A percentile compares a stretch with the other conserved stretches of the same genome.
These are phyloP conservation scores for Apiotrichum gracile DNA, from an alignment of 1,284 basidiomycete species.

Conservation along the genomic window DNA sequence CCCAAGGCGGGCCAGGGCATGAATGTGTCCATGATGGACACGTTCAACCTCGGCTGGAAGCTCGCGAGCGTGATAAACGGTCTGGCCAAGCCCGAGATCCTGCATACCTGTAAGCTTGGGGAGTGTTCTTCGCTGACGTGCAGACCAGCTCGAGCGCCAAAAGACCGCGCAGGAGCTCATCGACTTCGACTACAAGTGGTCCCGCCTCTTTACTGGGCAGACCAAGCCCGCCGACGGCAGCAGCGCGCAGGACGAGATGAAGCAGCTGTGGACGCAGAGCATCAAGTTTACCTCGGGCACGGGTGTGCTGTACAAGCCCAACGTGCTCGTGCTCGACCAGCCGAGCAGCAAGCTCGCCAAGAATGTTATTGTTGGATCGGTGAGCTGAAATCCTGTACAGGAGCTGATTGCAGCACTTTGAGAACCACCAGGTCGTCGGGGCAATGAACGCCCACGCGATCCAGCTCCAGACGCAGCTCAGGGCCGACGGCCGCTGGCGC, in stretches of 20 bases:
- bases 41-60: slow-evolving; percentile 52
- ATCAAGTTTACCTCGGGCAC: slow-evolving; percentile 22
- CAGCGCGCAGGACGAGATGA: slow-evolving; percentile 7
- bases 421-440: slow-evolving; percentile 50
- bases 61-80: slow-evolving; percentile 52
- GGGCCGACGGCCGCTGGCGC: slow-evolving; percentile 66
- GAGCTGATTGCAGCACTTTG: slow-evolving; percentile 38
- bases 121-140: neutral
- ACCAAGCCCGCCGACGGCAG: slow-evolving; percentile 47
- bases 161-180: slow-evolving; percentile 59
- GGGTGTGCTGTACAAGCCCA: slow-evolving; percentile 44
- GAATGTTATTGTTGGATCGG: slow-evolving; percentile 53
- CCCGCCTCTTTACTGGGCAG: slow-evolving; percentile 69
- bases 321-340: slow-evolving; percentile 9
- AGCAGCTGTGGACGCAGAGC: slow-evolving; percentile 11
- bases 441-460: slow-evolving; percentile 59
- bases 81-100: slow-evolving; percentile 59
- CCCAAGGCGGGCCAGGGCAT: slow-evolving; percentile 40
- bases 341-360: slow-evolving; percentile 1
- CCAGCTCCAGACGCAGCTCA: slow-evolving; percentile 64
- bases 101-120: slow-evolving; percentile 53
- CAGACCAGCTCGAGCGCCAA: slow-evolving; percentile 18
- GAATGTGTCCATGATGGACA: slow-evolving; percentile 35
- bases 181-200: slow-evolving; percentile 68
- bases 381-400: too few relatives aligned